Evolutionary conservation across 2,329 filamentous ascomycete genomes (phyloP), one percentile per base, ranked within the genome.

Genomic region (Cladosporium oxysporum): DNA sequence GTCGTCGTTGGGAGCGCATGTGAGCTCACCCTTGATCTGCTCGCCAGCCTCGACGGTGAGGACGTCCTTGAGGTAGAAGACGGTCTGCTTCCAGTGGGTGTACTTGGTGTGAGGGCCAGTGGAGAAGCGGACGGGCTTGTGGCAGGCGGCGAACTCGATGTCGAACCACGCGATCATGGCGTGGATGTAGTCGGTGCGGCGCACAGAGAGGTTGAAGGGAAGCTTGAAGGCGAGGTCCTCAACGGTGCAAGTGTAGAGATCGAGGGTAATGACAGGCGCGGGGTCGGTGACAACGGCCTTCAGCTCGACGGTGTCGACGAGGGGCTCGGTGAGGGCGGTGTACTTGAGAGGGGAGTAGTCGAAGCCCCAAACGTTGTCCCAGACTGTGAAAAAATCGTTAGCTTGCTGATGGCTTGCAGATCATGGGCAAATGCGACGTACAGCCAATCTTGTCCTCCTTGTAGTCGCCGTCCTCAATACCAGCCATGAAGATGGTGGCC

Each of bases 401-500:
- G 71, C 59, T 65, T 68, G 78, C 71, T 33, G 31, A 23, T 37
- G 59, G 53, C 44, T 29, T 44, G 35, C 10, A 16, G 10, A 12
- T 12, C 10, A 21, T 10, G 18, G 14, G n/a, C 10, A 10, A 28
- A 18, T n/a, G 37, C 66, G 62, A 82, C 92, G 83, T 80, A 98
- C 94, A 99, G 81, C 93, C 94, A 76, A 99, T 99, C 87, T 99
- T 99, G 84, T 99, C 95, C 70, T 98, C 94, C 86, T 98, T 98
- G 87, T 99, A 99, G 69, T 99, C 95, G 71, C 95, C 95, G 76
- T 99, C 95, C 83, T 99, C 95, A 69, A 99, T 99, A 76, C 91
- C 95, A 67, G 93, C 95, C 79, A 96, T 88, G 82, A 93, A 97
- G 79, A 99, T 97, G 74, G 92, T 97, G 62, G 95, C 95, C 87